phyloP scores from a whole-genome alignment of 116 monocot species.

The Phalaenopsis hybrid region DNA sequence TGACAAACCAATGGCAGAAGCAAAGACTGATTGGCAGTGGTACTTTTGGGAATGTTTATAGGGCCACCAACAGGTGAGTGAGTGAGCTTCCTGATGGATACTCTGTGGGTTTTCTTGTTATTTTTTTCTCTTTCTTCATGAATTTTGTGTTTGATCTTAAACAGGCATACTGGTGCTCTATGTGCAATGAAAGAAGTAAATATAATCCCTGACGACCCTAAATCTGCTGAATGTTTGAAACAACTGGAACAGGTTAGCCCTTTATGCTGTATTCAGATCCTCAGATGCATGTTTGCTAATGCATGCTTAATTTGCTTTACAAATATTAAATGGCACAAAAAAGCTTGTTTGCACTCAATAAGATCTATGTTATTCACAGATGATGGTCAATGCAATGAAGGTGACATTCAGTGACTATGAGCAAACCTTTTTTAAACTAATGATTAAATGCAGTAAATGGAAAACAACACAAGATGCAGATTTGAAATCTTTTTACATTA shows the following conservation, averaged over 20 bases:
- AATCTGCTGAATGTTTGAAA: conserved; percentile 77
- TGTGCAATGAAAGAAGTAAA: conserved; percentile 99
- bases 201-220: conserved; percentile 84
- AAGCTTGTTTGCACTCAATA: not conserved
- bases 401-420: not conserved
- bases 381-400: not conserved
- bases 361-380: not conserved
- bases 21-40: conserved; percentile 88
- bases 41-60: conserved; percentile 84
- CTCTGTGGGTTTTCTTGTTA: not conserved
- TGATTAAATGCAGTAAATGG: not conserved
- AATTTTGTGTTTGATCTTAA: not conserved
- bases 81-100: not conserved
- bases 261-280: not conserved
- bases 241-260: conserved; percentile 84
- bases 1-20: conserved; percentile 77
- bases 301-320: not conserved
- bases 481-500: not conserved
- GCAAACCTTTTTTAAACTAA: not conserved
- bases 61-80: conserved; percentile 58
- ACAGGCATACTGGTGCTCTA: conserved; percentile 77
- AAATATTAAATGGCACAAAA: not conserved
- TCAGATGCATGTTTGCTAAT: not conserved
- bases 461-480: not conserved
- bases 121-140: not conserved